Percentiles rank a stretch among this genome's conserved stretches.
Evolutionary conservation across 2,329 filamentous ascomycete genomes (phyloP).

Genomic region (Endoconidiophora polonica): DNA sequence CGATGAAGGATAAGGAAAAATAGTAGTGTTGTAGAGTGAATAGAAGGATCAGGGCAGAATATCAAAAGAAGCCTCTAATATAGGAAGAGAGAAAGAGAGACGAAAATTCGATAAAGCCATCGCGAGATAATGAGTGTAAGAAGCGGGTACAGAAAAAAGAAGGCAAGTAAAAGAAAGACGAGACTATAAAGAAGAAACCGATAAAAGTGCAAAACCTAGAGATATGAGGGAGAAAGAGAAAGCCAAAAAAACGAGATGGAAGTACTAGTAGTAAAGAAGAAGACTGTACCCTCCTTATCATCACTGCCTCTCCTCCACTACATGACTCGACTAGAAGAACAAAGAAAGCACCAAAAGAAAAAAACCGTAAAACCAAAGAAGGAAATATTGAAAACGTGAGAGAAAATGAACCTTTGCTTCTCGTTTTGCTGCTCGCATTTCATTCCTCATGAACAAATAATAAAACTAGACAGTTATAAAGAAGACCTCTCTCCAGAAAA

Average conservation of each 20-base stretch:
- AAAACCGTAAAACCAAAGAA: neutral
- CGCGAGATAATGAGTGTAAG: neutral
- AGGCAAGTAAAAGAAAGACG: neutral
- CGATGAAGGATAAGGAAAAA: neutral
- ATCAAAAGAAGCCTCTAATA: neutral
- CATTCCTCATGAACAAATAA: neutral
- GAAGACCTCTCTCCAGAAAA: neutral
- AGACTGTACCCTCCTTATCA: too few species aligned
- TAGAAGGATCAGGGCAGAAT: neutral
- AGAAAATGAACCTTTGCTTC: slow-evolving; percentile 2
- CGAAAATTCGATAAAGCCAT: neutral
- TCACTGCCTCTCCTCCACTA: too few species aligned
- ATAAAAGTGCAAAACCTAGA: neutral
- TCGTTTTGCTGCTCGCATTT: neutral
- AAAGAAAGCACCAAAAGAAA: neutral
- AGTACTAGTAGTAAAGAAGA: too few species aligned
- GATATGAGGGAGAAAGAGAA: neutral
- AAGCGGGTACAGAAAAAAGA: neutral
- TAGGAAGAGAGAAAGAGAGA: neutral
- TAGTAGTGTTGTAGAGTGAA: neutral
- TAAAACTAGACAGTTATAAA: neutral
- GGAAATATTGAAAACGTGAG: neutral
- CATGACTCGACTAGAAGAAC: neutral
- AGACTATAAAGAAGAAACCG: neutral
- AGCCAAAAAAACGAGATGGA: neutral